Percentiles rank a stretch among this genome's conserved stretches.
These are phyloP conservation scores for Fraxinus greggii DNA, from an alignment of 305 asterid species.

Conservation along the genomic window DNA sequence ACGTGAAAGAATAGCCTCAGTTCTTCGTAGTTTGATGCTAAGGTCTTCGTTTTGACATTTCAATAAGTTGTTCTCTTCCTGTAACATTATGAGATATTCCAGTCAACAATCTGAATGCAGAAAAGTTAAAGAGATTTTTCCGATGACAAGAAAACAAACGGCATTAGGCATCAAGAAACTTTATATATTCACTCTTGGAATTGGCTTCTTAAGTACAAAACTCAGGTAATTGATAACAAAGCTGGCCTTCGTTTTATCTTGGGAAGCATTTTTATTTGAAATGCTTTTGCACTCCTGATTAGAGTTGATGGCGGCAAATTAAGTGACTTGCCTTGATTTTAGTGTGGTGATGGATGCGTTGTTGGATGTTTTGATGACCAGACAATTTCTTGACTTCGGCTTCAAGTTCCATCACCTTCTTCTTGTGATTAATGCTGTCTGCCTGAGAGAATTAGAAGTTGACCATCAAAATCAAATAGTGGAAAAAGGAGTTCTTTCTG, in stretches of 20 bases:
- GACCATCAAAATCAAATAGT: constrained; percentile 16
- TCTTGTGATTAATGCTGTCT: constrained; percentile 66
- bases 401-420: constrained; percentile 75
- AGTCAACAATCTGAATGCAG: constrained; percentile 18
- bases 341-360: constrained; percentile 97
- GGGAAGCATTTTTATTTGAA: not conserved
- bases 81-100: constrained; percentile 24
- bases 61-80: constrained; percentile 89
- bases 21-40: constrained; percentile 56
- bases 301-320: not conserved
- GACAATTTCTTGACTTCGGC: constrained; percentile 72
- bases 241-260: not conserved
- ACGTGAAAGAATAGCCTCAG: constrained; percentile 68
- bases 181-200: not conserved
- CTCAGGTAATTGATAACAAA: not conserved
- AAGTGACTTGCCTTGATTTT: constrained; percentile 71
- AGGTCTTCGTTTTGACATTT: constrained; percentile 82
- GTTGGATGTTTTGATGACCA: constrained; percentile 95
- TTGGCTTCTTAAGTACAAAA: not conserved
- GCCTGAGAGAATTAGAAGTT: constrained; percentile 38
- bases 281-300: not conserved
- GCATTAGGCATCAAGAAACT: not conserved
- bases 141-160: not conserved
- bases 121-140: constrained; percentile 2
- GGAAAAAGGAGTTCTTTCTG: constrained; percentile 8